Evolutionary conservation across 2,329 filamentous ascomycete genomes (phyloP), one percentile per base, ranked within the genome.

Genomic region (Alternaria novae-zelandiae): DNA sequence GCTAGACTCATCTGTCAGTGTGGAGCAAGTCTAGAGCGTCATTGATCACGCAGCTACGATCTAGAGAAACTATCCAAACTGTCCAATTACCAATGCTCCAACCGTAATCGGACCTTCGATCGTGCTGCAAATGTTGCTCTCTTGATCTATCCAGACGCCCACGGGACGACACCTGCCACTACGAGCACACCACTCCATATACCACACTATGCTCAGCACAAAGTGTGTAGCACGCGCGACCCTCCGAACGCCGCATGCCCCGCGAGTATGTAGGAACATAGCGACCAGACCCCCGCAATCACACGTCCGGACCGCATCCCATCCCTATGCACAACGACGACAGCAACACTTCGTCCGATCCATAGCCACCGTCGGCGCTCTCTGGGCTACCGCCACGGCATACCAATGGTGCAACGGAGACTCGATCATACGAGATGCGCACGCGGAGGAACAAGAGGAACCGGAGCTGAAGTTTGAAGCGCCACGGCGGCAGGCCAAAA

Each of bases 401-500:
- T 81, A 77, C 46, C 82, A 84, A 62, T 82, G 78, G 76, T 82
- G 80, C 67, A 76, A 80, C 63, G 79, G 80, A 57, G 76, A 79
- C 43, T 65, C 74, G 17, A 69, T 83, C 49, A 68, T 82, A 53
- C 74, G 78, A 25, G 76, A 82, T 50, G 79, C 79, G 17, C 81
- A 86, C 57, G 85, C 85, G 25, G 85, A 87, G 72, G 82, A 82
- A 59, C 82, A 81, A n/a, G 86, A 80, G 6, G 71, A 78, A n/a
- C 77, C 86, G 1, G 85, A 90, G 57, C 74, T 93, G 44, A 83
- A 88, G 61, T 91, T 93, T 67, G 92, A 96, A 80, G 86, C 89
- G 76, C 81, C 88, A 23, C 85, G 89, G 66, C 84, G 85, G 65
- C 83, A 82, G 59, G 77, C 82, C 3, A 72, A 73, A 1, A 89